These are phyloP conservation scores for Nakataea oryzae DNA, from an alignment of 2,329 filamentous ascomycete species.

Conservation along the genomic window DNA sequence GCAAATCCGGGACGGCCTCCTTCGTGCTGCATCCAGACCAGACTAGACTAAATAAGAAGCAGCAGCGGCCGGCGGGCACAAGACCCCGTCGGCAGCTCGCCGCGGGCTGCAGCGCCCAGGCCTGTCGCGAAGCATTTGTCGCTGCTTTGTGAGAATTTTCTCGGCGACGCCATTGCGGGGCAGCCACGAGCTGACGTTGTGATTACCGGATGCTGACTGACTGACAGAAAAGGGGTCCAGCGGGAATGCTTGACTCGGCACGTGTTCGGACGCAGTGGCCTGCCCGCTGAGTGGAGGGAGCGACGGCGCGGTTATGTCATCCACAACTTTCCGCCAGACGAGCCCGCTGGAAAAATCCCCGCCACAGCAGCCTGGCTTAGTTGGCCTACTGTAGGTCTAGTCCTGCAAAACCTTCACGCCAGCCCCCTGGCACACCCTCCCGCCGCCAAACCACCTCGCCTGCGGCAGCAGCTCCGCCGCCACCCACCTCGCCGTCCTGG, in stretches of 20 bases:
- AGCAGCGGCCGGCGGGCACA: neutral
- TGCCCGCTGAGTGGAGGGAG: no score
- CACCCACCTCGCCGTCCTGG: constrained; percentile 52
- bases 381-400: no score
- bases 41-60: neutral
- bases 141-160: neutral
- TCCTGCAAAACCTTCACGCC: constrained; percentile 18
- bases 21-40: neutral
- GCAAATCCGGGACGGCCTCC: neutral
- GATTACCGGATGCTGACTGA: constrained; percentile 3
- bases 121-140: neutral
- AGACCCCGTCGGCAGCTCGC: neutral
- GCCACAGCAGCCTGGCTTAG: no score
- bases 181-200: neutral
- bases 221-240: neutral
- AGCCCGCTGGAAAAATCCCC: no score
- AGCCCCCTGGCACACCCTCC: constrained; percentile 36
- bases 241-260: no score
- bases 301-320: neutral
- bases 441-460: constrained; percentile 39
- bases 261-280: no score
- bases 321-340: no score
- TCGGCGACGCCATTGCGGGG: neutral
- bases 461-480: constrained; percentile 36
- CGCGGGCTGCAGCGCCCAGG: neutral